Evolutionary conservation across 106 monocot genomes (phyloP), one percentile per base, ranked within the genome.

Genomic region (Dendrobium officinale): DNA sequence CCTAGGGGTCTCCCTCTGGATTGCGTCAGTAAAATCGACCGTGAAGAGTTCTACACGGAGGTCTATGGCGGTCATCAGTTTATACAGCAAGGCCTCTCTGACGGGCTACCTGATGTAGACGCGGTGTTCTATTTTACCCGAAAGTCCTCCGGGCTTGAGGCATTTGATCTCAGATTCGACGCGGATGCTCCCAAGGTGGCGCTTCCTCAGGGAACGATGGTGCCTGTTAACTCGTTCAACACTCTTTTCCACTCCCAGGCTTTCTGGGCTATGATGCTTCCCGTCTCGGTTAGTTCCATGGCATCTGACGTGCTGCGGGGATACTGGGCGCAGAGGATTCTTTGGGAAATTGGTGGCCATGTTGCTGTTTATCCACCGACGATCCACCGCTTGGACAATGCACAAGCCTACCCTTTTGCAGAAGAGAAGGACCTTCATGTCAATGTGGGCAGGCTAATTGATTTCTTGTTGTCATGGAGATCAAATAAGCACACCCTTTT

Each of bases 341-440:
- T 98, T 44, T 98, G 98, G 98, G 98, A 98, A 84, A 92, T 98
- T 45, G 92, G 92, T 16, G 98, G 98, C 1, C 92, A 78, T 58
- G 92, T 95, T 6, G 86, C 90, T 5, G 86, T 95, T 11, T 95
- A 98, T 76, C 98, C 98, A 0, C 98, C 98, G 0, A 98, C 95
- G 4, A 83, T 92, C 49, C 85, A 91, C 44, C 79, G 95, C 26
- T 22, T 83, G 47, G 98, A 98, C 72, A 80, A 86, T 81, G 80
- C 80, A 0, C 78, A 86, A 80, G 75, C 86, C 1, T 95, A 95
- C 77, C 91, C 92, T 17, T 98, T 95, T 45, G 76, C 95, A 2
- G 98, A 98, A 64, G 98, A 98, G 91, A 98, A 95, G 82, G 98
- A 98, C 55, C 92, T 98, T 42, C 97, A 94, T 86, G 88, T 94